Base-by-base conservation (phyloP, 148 eudicot species). In the Agrostemma githago region DNA sequence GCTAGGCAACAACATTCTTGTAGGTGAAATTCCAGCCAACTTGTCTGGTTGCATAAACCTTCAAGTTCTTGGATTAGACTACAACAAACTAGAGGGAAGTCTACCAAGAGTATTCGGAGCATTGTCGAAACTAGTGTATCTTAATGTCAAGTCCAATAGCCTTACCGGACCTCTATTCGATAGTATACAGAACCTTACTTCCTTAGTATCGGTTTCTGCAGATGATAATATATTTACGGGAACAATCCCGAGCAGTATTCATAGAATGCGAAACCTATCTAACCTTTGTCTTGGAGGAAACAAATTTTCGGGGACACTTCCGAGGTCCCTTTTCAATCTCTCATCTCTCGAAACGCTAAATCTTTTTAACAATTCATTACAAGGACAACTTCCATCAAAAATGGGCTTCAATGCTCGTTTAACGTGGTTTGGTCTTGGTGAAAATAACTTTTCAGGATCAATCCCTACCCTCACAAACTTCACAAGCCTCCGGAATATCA, bases 11-110 rank as follows among this genome's bases (percentile, higher is more conserved):
- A 87, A 81, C 78, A 53, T 59, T 0, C 70, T 87, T 17, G 12
- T 4, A 1, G 88, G 90, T 2, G 78, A 70, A 58, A 81, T 85
- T 15, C 86, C 86, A 4, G 21, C 54, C 1, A 81, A 83, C 76
- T 5, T 81, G 7, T 65, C 81, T 3, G 9, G 9, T 1, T 44
- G 51, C 9, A 10, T 44, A 10, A 44, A 44, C 51, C 51, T 44
- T 5, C 7, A 44, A 43, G 6, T 11, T 7, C 53, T 86, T 46
- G 14, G 6, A 0, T 2, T 72, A 0, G 8, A 5, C 5, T 1
- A 3, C 10, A 81, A 86, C 74, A 17, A 56, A 34, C 56, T 86
- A 2, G 70, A 46, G 0, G 86, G 88, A 15, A 68, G 14, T 4
- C 44, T 86, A 17, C 88, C 89, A 58, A 14, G 10, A 42, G 79